These are phyloP conservation scores for Penicillium cinerascens DNA, from an alignment of 495 filamentous ascomycete genomes.

Conservation along the genomic window DNA sequence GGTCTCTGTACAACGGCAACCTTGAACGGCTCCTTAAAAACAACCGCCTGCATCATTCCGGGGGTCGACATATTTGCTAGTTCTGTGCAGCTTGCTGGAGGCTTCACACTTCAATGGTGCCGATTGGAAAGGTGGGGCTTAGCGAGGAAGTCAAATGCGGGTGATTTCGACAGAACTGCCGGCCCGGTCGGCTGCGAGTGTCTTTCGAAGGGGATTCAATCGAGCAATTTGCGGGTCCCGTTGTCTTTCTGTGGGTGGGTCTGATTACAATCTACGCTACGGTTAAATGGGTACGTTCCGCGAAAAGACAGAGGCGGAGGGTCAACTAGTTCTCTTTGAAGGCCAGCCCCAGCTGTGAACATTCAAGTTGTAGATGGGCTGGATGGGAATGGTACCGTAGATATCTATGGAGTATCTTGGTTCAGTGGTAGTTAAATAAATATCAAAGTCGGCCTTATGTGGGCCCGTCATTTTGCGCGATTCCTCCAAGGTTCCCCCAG, in stretches of 20 bases:
- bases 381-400: background rate
- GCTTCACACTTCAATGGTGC: constrained; percentile 2
- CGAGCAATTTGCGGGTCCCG: constrained; percentile 5
- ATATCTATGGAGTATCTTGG: no score
- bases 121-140: background rate
- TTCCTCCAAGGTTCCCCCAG: background rate
- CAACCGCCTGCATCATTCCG: constrained; percentile 47
- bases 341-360: no score
- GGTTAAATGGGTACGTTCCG: background rate
- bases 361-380: background rate
- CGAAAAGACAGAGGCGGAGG: background rate
- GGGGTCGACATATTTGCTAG: constrained; percentile 9
- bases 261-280: constrained; percentile 1
- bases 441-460: background rate
- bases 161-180: background rate
- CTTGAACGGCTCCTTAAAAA: constrained; percentile 47
- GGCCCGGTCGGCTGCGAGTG: background rate
- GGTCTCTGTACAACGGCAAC: constrained; percentile 48
- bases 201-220: background rate
- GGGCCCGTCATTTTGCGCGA: background rate
- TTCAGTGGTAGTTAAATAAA: background rate
- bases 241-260: constrained; percentile 10
- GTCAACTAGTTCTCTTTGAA: background rate
- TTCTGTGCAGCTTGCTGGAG: constrained; percentile 5
- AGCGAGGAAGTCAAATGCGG: constrained; percentile 3